Evolutionary conservation across 2,329 filamentous ascomycete genomes (phyloP).

Genomic region (Fusarium heterosporum): DNA sequence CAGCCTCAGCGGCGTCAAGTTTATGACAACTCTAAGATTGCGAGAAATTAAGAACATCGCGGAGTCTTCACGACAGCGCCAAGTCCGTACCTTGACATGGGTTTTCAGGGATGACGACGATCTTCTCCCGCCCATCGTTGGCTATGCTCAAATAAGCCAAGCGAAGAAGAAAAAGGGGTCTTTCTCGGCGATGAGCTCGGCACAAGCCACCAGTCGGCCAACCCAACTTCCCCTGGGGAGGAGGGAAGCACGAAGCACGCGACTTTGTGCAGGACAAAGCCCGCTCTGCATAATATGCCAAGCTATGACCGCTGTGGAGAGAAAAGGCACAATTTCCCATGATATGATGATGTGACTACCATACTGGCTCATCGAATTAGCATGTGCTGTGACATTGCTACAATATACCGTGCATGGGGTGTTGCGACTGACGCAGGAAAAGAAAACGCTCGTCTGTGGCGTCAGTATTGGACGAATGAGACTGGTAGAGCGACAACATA

Average conservation of each 20-base stretch:
- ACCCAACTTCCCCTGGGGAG: constrained; percentile 33
- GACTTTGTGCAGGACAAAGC: constrained; percentile 42
- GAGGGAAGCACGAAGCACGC: constrained; percentile 42
- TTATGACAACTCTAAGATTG: constrained; percentile 9
- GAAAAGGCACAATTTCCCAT: constrained; percentile 34
- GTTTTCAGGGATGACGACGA: constrained; percentile 34
- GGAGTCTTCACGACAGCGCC: constrained; percentile 20
- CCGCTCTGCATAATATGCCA: constrained; percentile 32
- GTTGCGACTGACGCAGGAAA: constrained; percentile 31
- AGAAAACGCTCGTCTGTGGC: constrained; percentile 35
- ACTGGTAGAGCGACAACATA: constrained; percentile 29
- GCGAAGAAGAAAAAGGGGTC: constrained; percentile 41
- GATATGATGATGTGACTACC: constrained; percentile 35
- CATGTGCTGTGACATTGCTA: constrained; percentile 26
- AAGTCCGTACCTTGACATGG: constrained; percentile 24
- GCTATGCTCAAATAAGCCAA: constrained; percentile 33
- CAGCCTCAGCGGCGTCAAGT: constrained; percentile 36
- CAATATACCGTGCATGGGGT: constrained; percentile 37
- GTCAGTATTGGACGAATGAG: constrained; percentile 41
- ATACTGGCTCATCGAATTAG: constrained; percentile 2
- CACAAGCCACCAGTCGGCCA: constrained; percentile 27
- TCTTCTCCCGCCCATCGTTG: constrained; percentile 34
- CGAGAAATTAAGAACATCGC: constrained; percentile 4
- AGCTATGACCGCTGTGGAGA: constrained; percentile 11
- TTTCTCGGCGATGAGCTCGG: constrained; percentile 38